Percentiles rank a stretch among this genome's conserved stretches.
phyloP scores from a whole-genome alignment of 78 protist species.

The Isochrysis galbana region DNA sequence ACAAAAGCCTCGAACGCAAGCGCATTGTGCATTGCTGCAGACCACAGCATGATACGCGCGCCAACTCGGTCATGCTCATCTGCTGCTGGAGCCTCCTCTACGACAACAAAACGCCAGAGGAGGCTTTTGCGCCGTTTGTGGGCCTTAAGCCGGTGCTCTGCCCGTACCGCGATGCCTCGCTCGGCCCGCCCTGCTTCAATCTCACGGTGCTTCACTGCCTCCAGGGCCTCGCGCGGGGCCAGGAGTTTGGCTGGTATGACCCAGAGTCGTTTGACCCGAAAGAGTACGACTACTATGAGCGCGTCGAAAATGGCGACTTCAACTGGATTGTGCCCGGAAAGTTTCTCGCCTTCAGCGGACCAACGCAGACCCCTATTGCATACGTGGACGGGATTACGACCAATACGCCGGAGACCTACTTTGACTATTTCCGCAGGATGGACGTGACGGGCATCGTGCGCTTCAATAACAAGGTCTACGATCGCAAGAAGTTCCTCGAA shows the following conservation, averaged over 20 bases:
- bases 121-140: constrained; percentile 38
- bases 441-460: constrained; percentile 73
- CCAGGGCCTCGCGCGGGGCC: constrained; percentile 55
- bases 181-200: constrained; percentile 56
- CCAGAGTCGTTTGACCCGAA: constrained; percentile 40
- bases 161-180: constrained; percentile 83
- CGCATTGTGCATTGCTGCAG: neutral
- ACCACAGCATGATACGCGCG: neutral
- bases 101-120: constrained; percentile 37
- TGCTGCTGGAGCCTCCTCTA: neutral
- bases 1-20: neutral
- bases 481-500: constrained; percentile 35
- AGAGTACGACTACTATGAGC: constrained; percentile 65
- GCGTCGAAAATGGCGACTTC: constrained; percentile 85
- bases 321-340: constrained; percentile 84
- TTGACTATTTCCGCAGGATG: constrained; percentile 49
- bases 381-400: constrained; percentile 19
- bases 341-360: constrained; percentile 83
- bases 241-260: constrained; percentile 31
- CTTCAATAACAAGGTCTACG: constrained; percentile 74
- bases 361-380: constrained; percentile 35
- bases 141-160: constrained; percentile 45
- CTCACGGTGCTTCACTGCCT: constrained; percentile 53
- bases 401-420: constrained; percentile 61
- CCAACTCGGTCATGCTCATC: constrained; percentile 24